phyloP scores from a whole-genome alignment of 371 early-diverging fungal species.

The Parasitella parasitica region DNA sequence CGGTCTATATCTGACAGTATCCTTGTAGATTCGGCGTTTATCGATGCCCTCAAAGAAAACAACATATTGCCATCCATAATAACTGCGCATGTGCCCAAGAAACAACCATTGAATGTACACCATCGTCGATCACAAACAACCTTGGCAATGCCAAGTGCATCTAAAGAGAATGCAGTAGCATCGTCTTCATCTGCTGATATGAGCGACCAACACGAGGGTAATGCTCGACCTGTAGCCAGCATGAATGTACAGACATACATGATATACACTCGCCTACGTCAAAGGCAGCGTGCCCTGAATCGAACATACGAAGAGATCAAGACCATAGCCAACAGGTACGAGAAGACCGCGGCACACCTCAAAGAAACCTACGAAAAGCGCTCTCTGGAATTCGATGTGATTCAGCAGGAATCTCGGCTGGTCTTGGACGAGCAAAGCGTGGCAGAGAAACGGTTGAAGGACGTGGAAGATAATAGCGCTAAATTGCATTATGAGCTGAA shows the following conservation, averaged over 20 bases:
- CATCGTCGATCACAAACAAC: not conserved
- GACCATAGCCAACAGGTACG: constrained; percentile 28
- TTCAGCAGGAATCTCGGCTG: constrained; percentile 18
- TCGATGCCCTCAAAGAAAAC: not conserved
- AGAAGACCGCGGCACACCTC: constrained; percentile 29
- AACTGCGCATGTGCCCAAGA: not conserved
- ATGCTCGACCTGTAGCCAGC: constrained; percentile 10
- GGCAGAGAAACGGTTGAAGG: constrained; percentile 33
- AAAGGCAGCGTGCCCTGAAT: constrained; percentile 30
- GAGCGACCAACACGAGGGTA: not conserved
- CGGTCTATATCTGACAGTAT: constrained; percentile 29
- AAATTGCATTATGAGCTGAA: constrained; percentile 49
- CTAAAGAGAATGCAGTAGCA: not conserved
- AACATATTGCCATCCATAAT: not conserved
- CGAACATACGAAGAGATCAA: constrained; percentile 25
- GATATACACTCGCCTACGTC: constrained; percentile 35
- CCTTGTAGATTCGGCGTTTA: not conserved
- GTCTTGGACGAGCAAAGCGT: constrained; percentile 37
- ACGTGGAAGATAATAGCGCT: constrained; percentile 42
- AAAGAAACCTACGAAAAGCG: constrained; percentile 32
- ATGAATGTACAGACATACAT: constrained; percentile 45
- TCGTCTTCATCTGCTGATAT: not conserved
- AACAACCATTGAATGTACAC: not conserved
- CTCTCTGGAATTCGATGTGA: constrained; percentile 26
- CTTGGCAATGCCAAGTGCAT: not conserved